Evolutionary conservation across 1,139 yeast genomes (phyloP), one percentile per base, ranked within the genome.

Genomic region (Kluyveromyces sp.): DNA sequence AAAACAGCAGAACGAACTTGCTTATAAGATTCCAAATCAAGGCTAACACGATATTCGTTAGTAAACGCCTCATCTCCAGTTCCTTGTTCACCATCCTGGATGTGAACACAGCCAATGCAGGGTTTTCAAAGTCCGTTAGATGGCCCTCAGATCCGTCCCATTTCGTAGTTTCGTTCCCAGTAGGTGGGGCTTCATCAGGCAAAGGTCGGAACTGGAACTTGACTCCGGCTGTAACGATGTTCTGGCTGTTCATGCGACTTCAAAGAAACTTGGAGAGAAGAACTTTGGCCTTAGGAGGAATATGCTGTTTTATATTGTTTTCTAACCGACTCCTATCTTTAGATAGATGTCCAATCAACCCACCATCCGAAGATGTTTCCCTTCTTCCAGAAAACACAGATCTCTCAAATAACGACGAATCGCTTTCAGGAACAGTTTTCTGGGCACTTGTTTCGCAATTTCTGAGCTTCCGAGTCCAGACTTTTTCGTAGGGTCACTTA

Each of bases 11-110:
- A 3, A 54, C 27, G 41, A 65, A 55, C 45, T 63, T 65, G 41
- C 52, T 47, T 6, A 54, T 41, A 15, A 68, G 51, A 43, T 63
- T 64, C 46, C 66, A 53, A 1, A 57, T 46, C 7, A 63, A 52
- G 21, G 69, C 48, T 1, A 64, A 53, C 4, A 63, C 53, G 21
- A 61, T 44, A 50, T 71, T 72, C 3, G 61, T 53, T 4, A 71
- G 53, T 4, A 68, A 60, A 37, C 61, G 59, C 46, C 60, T 61
- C 10, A 69, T 53, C 41, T 70, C 71, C 28, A 67, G 55, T 53
- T 72, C 73, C 51, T 70, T 72, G 45, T 66, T 67, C 2, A 65
- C 58, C 7, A 66, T 53, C 39, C 72, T 55, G 21, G 56, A 52
- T 32, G 69, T 68, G 30, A 63, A 49, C 42, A 59, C 53, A 37